phyloP scores from a whole-genome alignment of 164 flowering plant genomes.

The Stephania yunnanensis region DNA sequence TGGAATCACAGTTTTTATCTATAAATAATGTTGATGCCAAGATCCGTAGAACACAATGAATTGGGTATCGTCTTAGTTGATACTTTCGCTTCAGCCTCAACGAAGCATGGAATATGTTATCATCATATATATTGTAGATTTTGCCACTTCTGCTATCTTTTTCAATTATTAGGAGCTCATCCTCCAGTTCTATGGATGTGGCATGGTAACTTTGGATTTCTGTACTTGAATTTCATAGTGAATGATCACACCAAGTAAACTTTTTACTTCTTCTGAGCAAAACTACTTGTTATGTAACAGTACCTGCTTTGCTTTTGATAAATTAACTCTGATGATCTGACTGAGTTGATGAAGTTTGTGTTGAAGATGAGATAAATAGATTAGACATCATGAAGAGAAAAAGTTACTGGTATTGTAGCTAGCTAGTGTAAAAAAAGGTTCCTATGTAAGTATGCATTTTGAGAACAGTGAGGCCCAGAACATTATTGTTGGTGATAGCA shows the following conservation, averaged over 20 bases:
- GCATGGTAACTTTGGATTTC: background rate
- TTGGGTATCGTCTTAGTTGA: background rate
- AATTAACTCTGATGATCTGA: background rate
- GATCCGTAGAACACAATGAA: background rate
- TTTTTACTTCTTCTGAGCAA: background rate
- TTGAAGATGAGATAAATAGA: background rate
- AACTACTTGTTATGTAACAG: background rate
- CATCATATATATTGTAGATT: background rate
- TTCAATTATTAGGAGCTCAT: background rate
- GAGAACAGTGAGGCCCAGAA: background rate
- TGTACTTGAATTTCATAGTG: conserved; percentile 2
- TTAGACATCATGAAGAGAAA: background rate
- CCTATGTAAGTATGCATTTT: background rate
- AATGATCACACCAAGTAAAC: background rate
- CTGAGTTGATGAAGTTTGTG: background rate
- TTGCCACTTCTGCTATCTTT: background rate
- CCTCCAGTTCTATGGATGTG: background rate
- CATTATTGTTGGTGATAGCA: background rate
- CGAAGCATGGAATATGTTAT: background rate
- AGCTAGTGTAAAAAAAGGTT: background rate
- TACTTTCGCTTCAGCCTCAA: background rate
- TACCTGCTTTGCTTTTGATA: background rate
- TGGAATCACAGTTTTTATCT: background rate
- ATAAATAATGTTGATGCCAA: background rate
- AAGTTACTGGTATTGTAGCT: background rate